These are phyloP conservation scores for Parmales sp. DNA, from an alignment of 108 stramenopile genomes.

Conservation along the genomic window DNA sequence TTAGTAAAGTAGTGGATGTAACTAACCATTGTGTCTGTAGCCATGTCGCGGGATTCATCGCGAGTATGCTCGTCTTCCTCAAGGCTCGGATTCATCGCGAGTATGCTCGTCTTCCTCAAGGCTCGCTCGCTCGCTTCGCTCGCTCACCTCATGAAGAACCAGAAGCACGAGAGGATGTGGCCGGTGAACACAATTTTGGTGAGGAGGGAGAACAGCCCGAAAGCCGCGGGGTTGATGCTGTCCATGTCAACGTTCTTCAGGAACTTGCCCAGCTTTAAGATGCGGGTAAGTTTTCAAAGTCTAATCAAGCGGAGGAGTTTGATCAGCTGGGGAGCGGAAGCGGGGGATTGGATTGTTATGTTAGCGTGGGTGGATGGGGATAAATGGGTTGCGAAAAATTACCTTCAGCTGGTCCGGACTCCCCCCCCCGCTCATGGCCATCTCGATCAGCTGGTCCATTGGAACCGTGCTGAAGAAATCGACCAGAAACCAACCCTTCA, in stretches of 20 bases:
- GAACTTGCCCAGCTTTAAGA: constrained; percentile 10
- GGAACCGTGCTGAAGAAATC: not conserved
- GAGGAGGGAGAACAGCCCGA: constrained; percentile 13
- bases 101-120: too few relatives aligned
- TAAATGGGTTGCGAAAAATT: not conserved
- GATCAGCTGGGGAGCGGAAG: not conserved
- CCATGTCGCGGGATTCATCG: too few relatives aligned
- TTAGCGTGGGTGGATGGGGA: not conserved
- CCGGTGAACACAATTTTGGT: constrained; percentile 21
- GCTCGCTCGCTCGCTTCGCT: too few relatives aligned
- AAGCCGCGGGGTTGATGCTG: not conserved
- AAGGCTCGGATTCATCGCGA: too few relatives aligned
- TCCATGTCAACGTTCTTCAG: constrained; percentile 12
- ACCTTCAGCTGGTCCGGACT: too few relatives aligned
- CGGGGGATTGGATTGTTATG: not conserved
- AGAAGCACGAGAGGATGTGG: constrained; percentile 30
- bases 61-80: too few relatives aligned
- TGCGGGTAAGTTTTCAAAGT: not conserved
- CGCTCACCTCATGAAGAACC: constrained; percentile 3
- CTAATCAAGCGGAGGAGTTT: not conserved
- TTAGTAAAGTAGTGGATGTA: too few relatives aligned
- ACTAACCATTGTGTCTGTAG: too few relatives aligned
- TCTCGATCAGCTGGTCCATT: not conserved
- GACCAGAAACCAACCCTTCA: constrained; percentile 8
- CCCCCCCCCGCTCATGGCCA: not conserved